A percentile compares a stretch with the other conserved stretches of the same genome.
phyloP scores from a whole-genome alignment of 2,329 filamentous ascomycete genomes.

The Apiospora marii region DNA sequence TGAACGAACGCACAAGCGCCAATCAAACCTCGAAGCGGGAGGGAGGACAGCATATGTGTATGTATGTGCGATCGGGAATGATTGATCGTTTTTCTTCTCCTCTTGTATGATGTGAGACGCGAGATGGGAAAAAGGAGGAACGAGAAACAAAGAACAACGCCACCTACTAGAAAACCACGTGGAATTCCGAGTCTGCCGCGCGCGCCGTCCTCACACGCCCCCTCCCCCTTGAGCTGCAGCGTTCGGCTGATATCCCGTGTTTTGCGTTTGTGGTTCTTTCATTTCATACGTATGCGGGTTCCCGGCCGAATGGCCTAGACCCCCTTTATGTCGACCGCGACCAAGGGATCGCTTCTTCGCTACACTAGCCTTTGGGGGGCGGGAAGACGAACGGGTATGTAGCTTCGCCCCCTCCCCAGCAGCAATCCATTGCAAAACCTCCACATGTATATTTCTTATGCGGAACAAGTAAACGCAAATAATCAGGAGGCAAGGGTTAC shows the following conservation, averaged over 20 bases:
- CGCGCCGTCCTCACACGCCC: not conserved
- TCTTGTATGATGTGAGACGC: conserved; percentile 1
- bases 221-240: not conserved
- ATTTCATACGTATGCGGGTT: not conserved
- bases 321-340: not conserved
- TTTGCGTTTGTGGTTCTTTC: not conserved
- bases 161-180: not conserved
- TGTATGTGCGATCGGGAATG: conserved; percentile 15
- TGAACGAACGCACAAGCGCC: conserved; percentile 1
- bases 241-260: not conserved
- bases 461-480: not conserved
- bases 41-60: not conserved
- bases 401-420: not conserved
- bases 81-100: not conserved
- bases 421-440: not conserved
- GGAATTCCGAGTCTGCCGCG: not conserved
- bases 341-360: not conserved
- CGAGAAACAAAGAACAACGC: not conserved
- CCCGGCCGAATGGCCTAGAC: not conserved
- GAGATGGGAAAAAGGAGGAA: not conserved
- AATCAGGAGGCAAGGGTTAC: not conserved
- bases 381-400: not conserved
- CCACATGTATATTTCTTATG: conserved; percentile 12
- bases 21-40: not conserved
- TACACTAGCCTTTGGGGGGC: not conserved